phyloP scores from a whole-genome alignment of 352 stramenopile species.

The Globisporangium acanthophoron region DNA sequence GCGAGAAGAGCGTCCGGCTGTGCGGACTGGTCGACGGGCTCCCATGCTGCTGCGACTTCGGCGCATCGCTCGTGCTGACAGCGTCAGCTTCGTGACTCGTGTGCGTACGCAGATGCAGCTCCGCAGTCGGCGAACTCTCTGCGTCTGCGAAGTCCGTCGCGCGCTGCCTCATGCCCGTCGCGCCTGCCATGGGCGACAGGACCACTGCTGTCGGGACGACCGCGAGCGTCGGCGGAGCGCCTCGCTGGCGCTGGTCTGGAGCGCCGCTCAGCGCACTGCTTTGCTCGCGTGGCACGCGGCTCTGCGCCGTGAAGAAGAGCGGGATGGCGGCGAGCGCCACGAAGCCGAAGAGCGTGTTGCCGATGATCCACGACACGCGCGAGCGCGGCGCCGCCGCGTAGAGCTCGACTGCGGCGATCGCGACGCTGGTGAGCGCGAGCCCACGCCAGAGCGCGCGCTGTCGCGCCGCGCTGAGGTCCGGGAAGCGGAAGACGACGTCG shows the following conservation, averaged over 20 bases:
- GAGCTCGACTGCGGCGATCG: conserved; percentile 62
- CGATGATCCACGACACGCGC: conserved; percentile 63
- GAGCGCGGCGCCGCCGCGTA: conserved; percentile 52
- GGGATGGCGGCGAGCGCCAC: conserved; percentile 58
- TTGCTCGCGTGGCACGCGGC: conserved; percentile 39
- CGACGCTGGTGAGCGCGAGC: conserved; percentile 37
- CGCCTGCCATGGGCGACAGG: not conserved
- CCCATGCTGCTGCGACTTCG: not conserved
- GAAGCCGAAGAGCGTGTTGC: conserved; percentile 76
- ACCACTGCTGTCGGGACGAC: not conserved
- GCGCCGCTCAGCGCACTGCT: conserved; percentile 33
- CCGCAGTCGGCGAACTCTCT: not conserved
- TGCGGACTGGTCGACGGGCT: not conserved
- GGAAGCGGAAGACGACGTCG: conserved; percentile 68
- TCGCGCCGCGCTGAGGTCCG: conserved; percentile 23
- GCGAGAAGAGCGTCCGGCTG: not conserved
- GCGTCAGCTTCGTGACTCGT: not conserved
- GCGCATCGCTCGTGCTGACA: not conserved
- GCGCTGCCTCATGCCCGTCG: conserved; percentile 11
- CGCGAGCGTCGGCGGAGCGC: not conserved
- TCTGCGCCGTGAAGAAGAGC: conserved; percentile 65
- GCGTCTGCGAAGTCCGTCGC: not conserved
- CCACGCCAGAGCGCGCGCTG: conserved; percentile 41
- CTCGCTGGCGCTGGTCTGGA: not conserved
- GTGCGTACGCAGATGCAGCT: too few species aligned